Evolutionary conservation across 371 early-diverging fungal genomes (phyloP), one percentile per base, ranked within the genome.

Genomic region (Syncephalastrum monosporum): DNA sequence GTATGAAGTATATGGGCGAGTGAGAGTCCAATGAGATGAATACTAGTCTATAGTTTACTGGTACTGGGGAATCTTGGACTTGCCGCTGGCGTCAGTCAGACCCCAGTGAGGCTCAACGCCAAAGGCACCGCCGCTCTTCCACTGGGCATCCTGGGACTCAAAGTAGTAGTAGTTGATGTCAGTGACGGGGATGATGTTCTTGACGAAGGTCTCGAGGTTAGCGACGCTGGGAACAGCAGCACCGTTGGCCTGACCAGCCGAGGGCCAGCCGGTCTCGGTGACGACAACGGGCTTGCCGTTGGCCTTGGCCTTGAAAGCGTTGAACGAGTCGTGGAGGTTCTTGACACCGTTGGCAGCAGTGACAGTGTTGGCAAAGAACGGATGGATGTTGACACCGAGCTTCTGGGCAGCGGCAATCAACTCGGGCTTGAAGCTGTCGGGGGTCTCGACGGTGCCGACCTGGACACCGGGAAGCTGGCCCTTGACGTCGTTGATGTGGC

Each of bases 201-300:
- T 69, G 48, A 79, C 75, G 51, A 72, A 84, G 41, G 54, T 67
- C 56, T 72, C 59, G 47, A 78, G 62, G 57, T 81, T 80, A 13
- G 57, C 41, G 7, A 72, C 57, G 48, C 81, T 72, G 7, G 87
- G 82, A 10, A 69, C 71, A 41, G 83, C 77, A 13, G 55, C 50
- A 3, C 79, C 82, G 25, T 55, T 65, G 48, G 71, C 49, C 50
- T 68, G 67, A n/a, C 88, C 88, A 17, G 64, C 70, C 47, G 77
- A 72, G 45, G 88, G 88, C 87, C 87, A 87, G 61, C 88, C 88
- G 53, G 82, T 77, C 68, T 87, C 86, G 52, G 84, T 81, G 21
- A 85, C 67, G 24, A 74, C 65, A 6, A 85, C 72, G 16, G 65
- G 55, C 53, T 85, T 84, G 41, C 60, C 60, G 7, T 65, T 59